phyloP scores from a whole-genome alignment of 1,284 basidiomycete genomes.

The Apiotrichum montevideense region DNA sequence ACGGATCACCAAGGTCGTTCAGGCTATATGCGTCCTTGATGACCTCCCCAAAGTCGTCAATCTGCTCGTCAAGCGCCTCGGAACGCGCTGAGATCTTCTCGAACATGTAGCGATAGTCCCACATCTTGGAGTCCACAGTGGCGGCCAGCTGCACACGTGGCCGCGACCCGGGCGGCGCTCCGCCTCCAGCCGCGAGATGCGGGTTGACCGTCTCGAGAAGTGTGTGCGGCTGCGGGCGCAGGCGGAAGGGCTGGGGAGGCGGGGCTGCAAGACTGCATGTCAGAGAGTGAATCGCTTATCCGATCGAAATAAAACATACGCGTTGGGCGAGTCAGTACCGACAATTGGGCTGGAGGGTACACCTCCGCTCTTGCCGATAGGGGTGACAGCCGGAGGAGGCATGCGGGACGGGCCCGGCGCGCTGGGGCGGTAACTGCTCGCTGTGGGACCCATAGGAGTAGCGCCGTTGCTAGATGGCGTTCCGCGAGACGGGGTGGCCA shows the following conservation, averaged over 20 bases:
- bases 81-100: slow-evolving; percentile 77
- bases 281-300: neutral
- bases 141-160: slow-evolving; percentile 28
- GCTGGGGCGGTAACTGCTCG: slow-evolving; percentile 19
- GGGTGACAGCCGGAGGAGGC: slow-evolving; percentile 17
- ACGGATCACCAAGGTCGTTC: slow-evolving; percentile 68
- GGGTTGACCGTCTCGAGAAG: slow-evolving; percentile 45
- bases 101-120: slow-evolving; percentile 76
- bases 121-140: slow-evolving; percentile 28
- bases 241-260: slow-evolving; percentile 30
- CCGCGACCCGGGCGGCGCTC: slow-evolving; percentile 15
- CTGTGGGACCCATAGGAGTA: slow-evolving; percentile 3
- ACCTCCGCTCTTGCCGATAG: slow-evolving; percentile 18
- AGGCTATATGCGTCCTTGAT: slow-evolving; percentile 65
- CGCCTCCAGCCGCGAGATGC: slow-evolving; percentile 26
- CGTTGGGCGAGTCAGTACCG: slow-evolving; percentile 21
- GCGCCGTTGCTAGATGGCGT: slow-evolving; percentile 10
- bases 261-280: slow-evolving; percentile 16
- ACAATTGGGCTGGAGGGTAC: neutral
- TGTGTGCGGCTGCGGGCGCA: slow-evolving; percentile 32
- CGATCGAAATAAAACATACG: neutral
- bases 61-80: slow-evolving; percentile 71
- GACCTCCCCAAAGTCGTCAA: slow-evolving; percentile 72
- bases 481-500: slow-evolving; percentile 15
- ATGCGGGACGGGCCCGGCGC: slow-evolving; percentile 18